A percentile compares a stretch with the other conserved stretches of the same genome.
These are phyloP conservation scores for Chaetoceros tenuissimus DNA, from an alignment of 108 stramenopile species.

Conservation along the genomic window DNA sequence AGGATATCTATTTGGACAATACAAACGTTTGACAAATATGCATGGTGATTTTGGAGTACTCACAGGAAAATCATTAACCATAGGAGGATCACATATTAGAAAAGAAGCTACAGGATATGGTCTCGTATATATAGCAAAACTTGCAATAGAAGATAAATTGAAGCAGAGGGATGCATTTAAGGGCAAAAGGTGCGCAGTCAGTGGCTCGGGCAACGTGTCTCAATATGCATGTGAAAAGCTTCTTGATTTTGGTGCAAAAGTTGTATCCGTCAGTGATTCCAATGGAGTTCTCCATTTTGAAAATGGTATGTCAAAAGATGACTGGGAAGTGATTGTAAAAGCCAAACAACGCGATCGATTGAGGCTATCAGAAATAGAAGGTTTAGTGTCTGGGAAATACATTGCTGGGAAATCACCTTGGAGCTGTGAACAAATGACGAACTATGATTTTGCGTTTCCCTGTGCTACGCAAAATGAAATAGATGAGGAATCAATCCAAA, in stretches of 20 bases:
- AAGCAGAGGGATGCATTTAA: slow-evolving; percentile 11
- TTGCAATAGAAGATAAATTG: slow-evolving; percentile 36
- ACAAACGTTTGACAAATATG: slow-evolving; percentile 34
- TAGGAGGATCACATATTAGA: slow-evolving; percentile 35
- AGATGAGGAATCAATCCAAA: slow-evolving; percentile 18
- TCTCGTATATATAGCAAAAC: slow-evolving; percentile 36
- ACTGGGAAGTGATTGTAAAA: slow-evolving; percentile 22
- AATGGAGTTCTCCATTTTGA: slow-evolving; percentile 40
- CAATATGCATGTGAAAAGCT: slow-evolving; percentile 32
- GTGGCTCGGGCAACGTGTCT: slow-evolving; percentile 42
- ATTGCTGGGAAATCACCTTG: slow-evolving; percentile 17
- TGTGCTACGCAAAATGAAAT: slow-evolving; percentile 63
- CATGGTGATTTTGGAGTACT: slow-evolving; percentile 35
- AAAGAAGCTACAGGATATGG: slow-evolving; percentile 48
- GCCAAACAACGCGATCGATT: slow-evolving; percentile 23
- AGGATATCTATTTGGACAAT: slow-evolving; percentile 51
- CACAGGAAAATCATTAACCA: slow-evolving; percentile 34
- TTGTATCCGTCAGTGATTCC: slow-evolving; percentile 68
- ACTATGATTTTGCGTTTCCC: slow-evolving; percentile 38
- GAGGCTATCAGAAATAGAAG: slow-evolving; percentile 16
- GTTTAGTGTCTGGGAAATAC: slow-evolving; percentile 16
- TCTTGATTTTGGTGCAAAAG: slow-evolving; percentile 43
- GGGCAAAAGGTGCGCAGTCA: slow-evolving; percentile 27
- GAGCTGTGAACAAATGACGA: slow-evolving; percentile 11
- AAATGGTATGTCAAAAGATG: slow-evolving; percentile 28